A percentile compares a stretch with the other conserved stretches of the same genome.
Evolutionary conservation across 257 asterid species (phyloP).

Genomic region (Lycium barbarum): DNA sequence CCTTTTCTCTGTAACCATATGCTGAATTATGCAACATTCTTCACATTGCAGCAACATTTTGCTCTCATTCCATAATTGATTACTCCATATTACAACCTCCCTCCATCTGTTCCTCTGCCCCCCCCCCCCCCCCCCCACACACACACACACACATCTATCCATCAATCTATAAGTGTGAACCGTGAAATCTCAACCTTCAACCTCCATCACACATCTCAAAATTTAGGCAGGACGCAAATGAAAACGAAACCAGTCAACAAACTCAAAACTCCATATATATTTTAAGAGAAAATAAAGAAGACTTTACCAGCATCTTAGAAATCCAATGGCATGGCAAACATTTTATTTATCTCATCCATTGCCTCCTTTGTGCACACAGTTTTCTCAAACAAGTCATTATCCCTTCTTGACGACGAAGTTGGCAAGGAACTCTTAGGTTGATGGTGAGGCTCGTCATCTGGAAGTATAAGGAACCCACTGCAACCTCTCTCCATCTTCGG

Average conservation of each 20-base stretch:
- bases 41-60: constrained; percentile 17
- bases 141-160: no score
- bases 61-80: neutral
- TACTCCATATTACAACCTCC: neutral
- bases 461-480: constrained; percentile 57
- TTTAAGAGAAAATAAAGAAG: neutral
- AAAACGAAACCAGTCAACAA: neutral
- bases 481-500: constrained; percentile 28
- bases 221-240: neutral
- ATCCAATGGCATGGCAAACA: constrained; percentile 89
- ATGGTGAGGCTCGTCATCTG: constrained; percentile 59
- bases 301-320: constrained; percentile 61
- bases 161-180: neutral
- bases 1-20: neutral
- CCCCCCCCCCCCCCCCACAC: neutral
- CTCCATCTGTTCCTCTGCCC: neutral
- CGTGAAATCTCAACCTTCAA: neutral
- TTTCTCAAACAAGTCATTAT: constrained; percentile 70
- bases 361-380: constrained; percentile 92
- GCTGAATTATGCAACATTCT: constrained; percentile 11
- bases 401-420: constrained; percentile 44
- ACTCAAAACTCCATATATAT: neutral
- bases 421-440: constrained; percentile 51
- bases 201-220: constrained; percentile 19
- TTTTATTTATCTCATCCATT: constrained; percentile 82